phyloP scores from a whole-genome alignment of 441 rosid genomes.

The Bruguiera hainesii region DNA sequence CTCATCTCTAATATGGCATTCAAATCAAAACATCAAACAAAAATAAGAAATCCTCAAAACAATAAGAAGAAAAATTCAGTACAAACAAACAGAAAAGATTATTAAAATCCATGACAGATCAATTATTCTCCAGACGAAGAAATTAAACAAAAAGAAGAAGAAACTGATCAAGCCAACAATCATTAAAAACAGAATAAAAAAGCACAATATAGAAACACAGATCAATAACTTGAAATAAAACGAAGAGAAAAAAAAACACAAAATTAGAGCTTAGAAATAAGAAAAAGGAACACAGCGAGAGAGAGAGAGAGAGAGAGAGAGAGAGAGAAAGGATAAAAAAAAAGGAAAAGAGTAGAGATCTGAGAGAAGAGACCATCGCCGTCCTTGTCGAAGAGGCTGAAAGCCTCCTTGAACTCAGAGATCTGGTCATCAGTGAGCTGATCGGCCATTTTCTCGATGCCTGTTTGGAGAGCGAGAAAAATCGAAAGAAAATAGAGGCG shows the following conservation, averaged over 20 bases:
- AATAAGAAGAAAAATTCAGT: too few relatives aligned
- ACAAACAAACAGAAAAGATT: too few relatives aligned
- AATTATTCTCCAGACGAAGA: too few relatives aligned
- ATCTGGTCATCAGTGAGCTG: conserved; percentile 91
- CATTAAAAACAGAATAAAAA: background rate
- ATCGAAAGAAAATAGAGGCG: too few relatives aligned
- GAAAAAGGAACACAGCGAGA: too few relatives aligned
- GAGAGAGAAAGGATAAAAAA: background rate
- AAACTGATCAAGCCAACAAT: too few relatives aligned
- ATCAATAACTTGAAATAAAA: background rate
- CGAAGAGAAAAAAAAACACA: background rate
- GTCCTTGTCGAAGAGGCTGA: conserved; percentile 86
- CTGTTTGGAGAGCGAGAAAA: background rate
- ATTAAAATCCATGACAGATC: too few relatives aligned
- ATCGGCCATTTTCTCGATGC: conserved; percentile 49
- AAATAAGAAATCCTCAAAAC: too few relatives aligned
- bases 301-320: too few relatives aligned
- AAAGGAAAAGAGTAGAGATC: conserved; percentile 1
- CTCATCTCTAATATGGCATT: too few relatives aligned
- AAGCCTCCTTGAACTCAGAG: conserved; percentile 89
- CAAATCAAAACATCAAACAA: too few relatives aligned
- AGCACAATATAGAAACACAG: background rate
- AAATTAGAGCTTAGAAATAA: background rate
- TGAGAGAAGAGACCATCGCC: conserved; percentile 59
- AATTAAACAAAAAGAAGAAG: too few relatives aligned